phyloP scores from a whole-genome alignment of 805 yeast species.

The Wickerhamiella vanderwaltii region DNA sequence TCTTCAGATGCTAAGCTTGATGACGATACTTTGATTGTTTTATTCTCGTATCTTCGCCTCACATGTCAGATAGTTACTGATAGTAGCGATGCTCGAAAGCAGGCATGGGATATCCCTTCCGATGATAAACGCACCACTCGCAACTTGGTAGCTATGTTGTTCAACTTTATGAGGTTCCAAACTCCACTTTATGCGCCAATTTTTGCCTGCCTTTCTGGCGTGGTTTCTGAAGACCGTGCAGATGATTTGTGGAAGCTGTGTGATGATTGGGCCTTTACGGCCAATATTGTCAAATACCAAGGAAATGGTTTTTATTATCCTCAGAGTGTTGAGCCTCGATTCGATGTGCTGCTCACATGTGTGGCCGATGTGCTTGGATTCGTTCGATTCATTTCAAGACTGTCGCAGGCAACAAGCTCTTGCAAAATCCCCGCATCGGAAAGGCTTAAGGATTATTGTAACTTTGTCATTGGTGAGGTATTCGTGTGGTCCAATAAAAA shows the following conservation, averaged over 20 bases:
- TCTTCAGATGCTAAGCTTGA: slow-evolving; percentile 44
- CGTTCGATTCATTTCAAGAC: slow-evolving; percentile 37
- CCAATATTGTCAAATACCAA: slow-evolving; percentile 19
- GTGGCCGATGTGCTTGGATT: slow-evolving; percentile 53
- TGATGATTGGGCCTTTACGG: slow-evolving; percentile 55
- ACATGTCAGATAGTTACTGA: slow-evolving; percentile 41
- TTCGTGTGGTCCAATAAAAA: slow-evolving; percentile 38
- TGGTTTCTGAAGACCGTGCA: slow-evolving; percentile 37
- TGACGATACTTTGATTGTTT: slow-evolving; percentile 65
- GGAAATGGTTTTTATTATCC: slow-evolving; percentile 24
- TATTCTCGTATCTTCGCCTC: slow-evolving; percentile 62
- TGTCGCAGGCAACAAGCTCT: slow-evolving; percentile 20
- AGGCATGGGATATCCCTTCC: slow-evolving; percentile 20
- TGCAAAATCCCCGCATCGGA: slow-evolving; percentile 6
- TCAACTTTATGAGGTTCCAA: slow-evolving; percentile 10
- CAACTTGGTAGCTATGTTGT: slow-evolving; percentile 6
- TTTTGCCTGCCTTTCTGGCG: slow-evolving; percentile 23
- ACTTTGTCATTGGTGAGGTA: slow-evolving; percentile 55
- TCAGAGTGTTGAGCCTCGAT: slow-evolving; percentile 32
- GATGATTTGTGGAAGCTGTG: slow-evolving; percentile 49
- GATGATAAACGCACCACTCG: background rate
- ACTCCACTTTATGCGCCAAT: slow-evolving; percentile 12
- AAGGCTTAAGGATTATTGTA: slow-evolving; percentile 37
- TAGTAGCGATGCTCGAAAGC: slow-evolving; percentile 28
- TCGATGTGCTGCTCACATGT: slow-evolving; percentile 37